Percentiles rank a stretch among this genome's conserved stretches.
Conservation (phyloP, 108 stramenopile species). For the Pseudonitzschia delicatissima region DNA sequence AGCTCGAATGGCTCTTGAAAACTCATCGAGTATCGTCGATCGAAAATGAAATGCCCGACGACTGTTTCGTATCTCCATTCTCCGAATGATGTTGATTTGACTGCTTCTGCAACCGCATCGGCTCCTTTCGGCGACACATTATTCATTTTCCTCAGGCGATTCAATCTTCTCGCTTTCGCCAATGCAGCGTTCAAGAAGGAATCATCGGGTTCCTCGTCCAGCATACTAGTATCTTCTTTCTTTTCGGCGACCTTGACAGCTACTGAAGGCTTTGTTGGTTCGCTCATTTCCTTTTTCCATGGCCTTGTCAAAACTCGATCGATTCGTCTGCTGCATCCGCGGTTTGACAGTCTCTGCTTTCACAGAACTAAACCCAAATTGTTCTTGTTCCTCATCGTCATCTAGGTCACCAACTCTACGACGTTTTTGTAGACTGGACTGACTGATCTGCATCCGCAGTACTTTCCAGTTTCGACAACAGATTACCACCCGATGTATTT, state of each 20-base stretch:
- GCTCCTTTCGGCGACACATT: conserved; percentile 40
- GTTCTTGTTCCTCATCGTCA: conserved; percentile 36
- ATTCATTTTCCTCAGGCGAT: conserved; percentile 62
- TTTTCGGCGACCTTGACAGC: conserved; percentile 14
- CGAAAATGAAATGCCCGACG: conserved; percentile 54
- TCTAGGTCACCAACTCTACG: conserved; percentile 36
- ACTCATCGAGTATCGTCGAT: conserved; percentile 83
- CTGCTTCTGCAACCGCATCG: conserved; percentile 62
- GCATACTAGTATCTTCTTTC: conserved; percentile 3
- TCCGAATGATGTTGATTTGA: conserved; percentile 28
- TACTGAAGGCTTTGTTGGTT: conserved; percentile 53
- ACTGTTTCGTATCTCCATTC: conserved; percentile 10
- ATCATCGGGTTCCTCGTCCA: conserved; percentile 78
- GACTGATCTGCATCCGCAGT: conserved; percentile 18
- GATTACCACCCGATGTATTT: neutral
- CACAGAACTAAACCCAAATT: neutral
- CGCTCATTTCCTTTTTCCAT: conserved; percentile 83
- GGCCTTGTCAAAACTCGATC: conserved; percentile 61
- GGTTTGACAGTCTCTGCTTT: conserved; percentile 1
- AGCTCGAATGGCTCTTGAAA: conserved; percentile 74
- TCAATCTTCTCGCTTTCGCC: conserved; percentile 82
- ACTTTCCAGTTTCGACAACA: conserved; percentile 44
- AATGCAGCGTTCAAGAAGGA: conserved; percentile 85
- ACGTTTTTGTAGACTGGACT: conserved; percentile 35
- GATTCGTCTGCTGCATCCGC: conserved; percentile 29